A percentile compares a stretch with the other conserved stretches of the same genome.
These are phyloP conservation scores for Phytopythium aichiense DNA, from an alignment of 352 stramenopile genomes.

Conservation along the genomic window DNA sequence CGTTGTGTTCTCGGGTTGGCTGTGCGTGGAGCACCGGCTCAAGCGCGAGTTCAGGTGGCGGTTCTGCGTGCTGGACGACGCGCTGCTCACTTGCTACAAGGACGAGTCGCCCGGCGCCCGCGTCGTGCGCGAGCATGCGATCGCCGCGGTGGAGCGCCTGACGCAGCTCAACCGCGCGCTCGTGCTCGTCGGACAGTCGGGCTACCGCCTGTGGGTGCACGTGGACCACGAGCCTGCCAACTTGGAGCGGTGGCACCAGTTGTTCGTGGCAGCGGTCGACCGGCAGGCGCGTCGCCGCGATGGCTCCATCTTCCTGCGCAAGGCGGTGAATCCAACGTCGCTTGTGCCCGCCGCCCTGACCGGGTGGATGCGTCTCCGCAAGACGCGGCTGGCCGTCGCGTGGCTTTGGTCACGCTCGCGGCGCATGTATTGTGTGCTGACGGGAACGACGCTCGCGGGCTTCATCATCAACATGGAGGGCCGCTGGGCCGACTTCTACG, in stretches of 20 bases:
- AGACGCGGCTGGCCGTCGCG: conserved; percentile 11
- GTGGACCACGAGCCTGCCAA: conserved; percentile 21
- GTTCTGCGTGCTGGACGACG: conserved; percentile 40
- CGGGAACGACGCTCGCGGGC: conserved; percentile 17
- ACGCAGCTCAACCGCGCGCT: conserved; percentile 40
- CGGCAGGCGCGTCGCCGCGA: conserved; percentile 9
- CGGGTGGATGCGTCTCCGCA: conserved; percentile 26
- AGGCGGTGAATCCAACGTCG: not conserved
- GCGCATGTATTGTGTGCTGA: conserved; percentile 35
- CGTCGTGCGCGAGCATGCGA: conserved; percentile 10
- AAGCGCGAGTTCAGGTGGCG: conserved; percentile 35
- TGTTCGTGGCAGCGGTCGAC: conserved; percentile 17
- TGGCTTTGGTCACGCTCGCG: conserved; percentile 15
- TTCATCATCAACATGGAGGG: conserved; percentile 43
- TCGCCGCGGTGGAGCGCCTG: conserved; percentile 32
- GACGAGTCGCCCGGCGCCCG: conserved; percentile 9
- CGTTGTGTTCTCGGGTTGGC: conserved; percentile 29
- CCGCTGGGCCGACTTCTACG: conserved; percentile 29
- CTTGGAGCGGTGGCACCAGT: conserved; percentile 34
- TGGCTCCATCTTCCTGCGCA: conserved; percentile 20
- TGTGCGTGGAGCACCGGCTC: conserved; percentile 21
- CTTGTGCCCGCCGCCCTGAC: conserved; percentile 11
- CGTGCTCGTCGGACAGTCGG: conserved; percentile 22
- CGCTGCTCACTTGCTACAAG: conserved; percentile 23
- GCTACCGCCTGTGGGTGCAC: conserved; percentile 33